Evolutionary conservation across 495 filamentous ascomycete species (phyloP).

Genomic region (Tetracladium setigerum): DNA sequence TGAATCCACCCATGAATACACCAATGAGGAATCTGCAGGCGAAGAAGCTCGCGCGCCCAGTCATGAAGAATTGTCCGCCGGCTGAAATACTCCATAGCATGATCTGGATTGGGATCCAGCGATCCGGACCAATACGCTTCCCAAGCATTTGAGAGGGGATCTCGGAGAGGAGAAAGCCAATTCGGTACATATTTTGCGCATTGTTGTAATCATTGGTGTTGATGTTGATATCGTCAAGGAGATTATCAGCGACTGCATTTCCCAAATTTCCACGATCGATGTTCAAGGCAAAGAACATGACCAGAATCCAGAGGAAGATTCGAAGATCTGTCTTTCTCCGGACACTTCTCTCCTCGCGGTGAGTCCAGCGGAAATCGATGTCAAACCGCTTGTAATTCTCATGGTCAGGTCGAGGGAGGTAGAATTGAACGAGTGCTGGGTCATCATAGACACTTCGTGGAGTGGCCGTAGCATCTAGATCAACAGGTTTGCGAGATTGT

Average conservation of each 20-base stretch:
- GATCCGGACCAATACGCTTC: constrained; percentile 71
- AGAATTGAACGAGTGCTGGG: constrained; percentile 32
- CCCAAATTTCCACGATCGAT: constrained; percentile 70
- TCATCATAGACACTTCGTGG: constrained; percentile 36
- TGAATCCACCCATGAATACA: constrained; percentile 63
- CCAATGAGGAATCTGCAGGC: constrained; percentile 56
- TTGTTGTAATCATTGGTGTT: constrained; percentile 71
- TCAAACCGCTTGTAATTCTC: constrained; percentile 68
- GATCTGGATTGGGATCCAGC: constrained; percentile 83
- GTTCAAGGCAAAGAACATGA: constrained; percentile 81
- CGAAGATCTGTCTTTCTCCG: constrained; percentile 46
- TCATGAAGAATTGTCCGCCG: constrained; percentile 54
- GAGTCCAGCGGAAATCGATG: constrained; percentile 59
- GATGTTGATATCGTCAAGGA: constrained; percentile 50
- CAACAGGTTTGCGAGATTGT: no score
- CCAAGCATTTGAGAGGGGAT: constrained; percentile 66
- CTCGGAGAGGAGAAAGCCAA: constrained; percentile 60
- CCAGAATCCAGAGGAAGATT: constrained; percentile 44
- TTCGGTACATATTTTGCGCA: constrained; percentile 64
- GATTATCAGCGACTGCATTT: constrained; percentile 64
- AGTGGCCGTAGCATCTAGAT: constrained; percentile 10
- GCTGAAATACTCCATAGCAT: constrained; percentile 70
- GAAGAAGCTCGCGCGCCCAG: constrained; percentile 50
- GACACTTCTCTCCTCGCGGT: constrained; percentile 56
- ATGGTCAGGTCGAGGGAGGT: constrained; percentile 53